phyloP scores from a whole-genome alignment of 2,329 filamentous ascomycete species.

The Xylariaceae sp. region DNA sequence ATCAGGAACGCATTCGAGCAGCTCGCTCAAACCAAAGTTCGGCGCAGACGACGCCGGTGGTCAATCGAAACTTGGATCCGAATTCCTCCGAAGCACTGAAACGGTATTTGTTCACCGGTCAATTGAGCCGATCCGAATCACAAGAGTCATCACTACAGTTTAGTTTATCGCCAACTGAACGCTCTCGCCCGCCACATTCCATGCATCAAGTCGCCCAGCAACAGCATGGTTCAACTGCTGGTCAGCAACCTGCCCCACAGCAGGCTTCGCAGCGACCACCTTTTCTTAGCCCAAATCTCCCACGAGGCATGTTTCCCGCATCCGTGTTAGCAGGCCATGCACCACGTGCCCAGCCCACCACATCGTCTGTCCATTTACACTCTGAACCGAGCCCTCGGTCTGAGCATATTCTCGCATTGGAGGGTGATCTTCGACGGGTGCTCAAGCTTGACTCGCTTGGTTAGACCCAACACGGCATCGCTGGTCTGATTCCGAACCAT shows the following conservation, averaged over 20 bases:
- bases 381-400: constrained; percentile 33
- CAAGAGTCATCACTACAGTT: background rate
- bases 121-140: constrained; percentile 29
- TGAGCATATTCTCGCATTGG: constrained; percentile 56
- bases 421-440: constrained; percentile 60
- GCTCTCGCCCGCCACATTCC: background rate
- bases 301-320: constrained; percentile 39
- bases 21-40: constrained; percentile 48
- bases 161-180: constrained; percentile 15
- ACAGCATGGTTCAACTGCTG: constrained; percentile 15
- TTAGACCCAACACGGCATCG: constrained; percentile 15
- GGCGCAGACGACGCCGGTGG: constrained; percentile 30
- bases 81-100: constrained; percentile 61
- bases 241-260: constrained; percentile 16
- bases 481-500: background rate
- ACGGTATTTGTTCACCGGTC: constrained; percentile 59
- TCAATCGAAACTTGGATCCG: constrained; percentile 25
- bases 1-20: constrained; percentile 66
- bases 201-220: constrained; percentile 20
- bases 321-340: constrained; percentile 34
- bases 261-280: constrained; percentile 19
- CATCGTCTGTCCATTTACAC: constrained; percentile 23
- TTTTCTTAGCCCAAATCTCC: constrained; percentile 17
- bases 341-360: constrained; percentile 22
- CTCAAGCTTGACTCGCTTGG: constrained; percentile 49